Conservation (phyloP, 257 asterid species). For the Primulina eburnea region DNA sequence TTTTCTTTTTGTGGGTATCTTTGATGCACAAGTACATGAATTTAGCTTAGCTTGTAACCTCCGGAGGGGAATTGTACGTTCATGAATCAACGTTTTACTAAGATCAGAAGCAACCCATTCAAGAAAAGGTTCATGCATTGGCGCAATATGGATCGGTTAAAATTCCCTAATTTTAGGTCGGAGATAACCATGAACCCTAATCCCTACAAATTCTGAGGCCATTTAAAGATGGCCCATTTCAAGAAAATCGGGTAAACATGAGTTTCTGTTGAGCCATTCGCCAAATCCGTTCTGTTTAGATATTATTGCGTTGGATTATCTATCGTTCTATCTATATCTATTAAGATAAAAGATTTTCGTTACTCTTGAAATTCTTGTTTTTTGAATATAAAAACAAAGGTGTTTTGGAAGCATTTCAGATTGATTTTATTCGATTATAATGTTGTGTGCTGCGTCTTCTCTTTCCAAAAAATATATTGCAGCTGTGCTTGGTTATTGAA, state of each 20-base stretch:
- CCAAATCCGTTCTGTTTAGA: slow-evolving; percentile 11
- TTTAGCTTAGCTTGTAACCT: too few relatives aligned
- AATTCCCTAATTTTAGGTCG: slow-evolving; percentile 3
- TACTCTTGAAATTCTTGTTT: background rate
- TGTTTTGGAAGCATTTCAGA: background rate
- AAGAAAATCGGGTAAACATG: background rate
- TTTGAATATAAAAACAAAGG: slow-evolving; percentile 12
- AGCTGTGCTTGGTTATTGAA: slow-evolving; percentile 12
- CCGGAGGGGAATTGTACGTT: background rate
- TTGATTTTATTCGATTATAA: background rate
- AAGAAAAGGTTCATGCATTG: slow-evolving; percentile 1
- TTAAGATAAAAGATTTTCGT: background rate
- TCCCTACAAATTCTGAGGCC: slow-evolving; percentile 4
- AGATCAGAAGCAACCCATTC: background rate
- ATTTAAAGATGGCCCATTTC: slow-evolving; percentile 4
- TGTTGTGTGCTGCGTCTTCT: slow-evolving; percentile 9
- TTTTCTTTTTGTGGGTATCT: too few relatives aligned
- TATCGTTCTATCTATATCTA: background rate
- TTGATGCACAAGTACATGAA: too few relatives aligned
- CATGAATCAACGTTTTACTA: background rate
- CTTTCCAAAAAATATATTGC: background rate
- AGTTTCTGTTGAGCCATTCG: background rate
- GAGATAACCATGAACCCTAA: background rate
- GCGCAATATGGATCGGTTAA: background rate
- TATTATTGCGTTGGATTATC: background rate